phyloP scores from a whole-genome alignment of 1,284 basidiomycete genomes.

The Sanguinoderma infundibulare region DNA sequence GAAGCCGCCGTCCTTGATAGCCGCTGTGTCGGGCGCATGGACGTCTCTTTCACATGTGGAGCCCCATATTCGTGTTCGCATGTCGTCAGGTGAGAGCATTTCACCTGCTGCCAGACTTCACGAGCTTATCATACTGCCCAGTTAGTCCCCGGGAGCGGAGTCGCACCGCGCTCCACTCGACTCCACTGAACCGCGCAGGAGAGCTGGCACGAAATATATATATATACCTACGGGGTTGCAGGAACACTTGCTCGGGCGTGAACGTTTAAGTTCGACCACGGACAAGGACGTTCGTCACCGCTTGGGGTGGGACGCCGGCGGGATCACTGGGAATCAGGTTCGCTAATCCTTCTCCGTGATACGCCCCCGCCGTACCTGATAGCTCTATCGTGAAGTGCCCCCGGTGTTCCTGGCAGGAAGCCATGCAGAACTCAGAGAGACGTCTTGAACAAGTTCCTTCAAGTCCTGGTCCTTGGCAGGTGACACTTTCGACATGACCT shows the following conservation, averaged over 20 bases:
- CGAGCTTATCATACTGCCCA: background rate
- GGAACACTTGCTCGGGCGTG: background rate
- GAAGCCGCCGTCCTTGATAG: slow-evolving; percentile 2
- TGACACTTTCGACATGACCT: background rate
- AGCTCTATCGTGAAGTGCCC: background rate
- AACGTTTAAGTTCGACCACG: background rate
- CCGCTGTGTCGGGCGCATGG: slow-evolving; percentile 11
- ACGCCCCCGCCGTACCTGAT: background rate
- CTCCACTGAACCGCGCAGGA: background rate
- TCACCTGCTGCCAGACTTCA: background rate
- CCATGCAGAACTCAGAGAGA: background rate
- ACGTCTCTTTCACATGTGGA: slow-evolving; percentile 9
- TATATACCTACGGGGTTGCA: background rate
- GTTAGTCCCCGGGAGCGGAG: background rate
- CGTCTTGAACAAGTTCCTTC: background rate
- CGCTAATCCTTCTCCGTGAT: background rate
- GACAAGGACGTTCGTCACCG: no score
- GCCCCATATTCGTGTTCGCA: background rate
- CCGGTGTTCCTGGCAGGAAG: background rate
- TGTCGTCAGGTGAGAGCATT: slow-evolving; percentile 5
- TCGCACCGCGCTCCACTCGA: background rate
- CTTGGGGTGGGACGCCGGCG: no score
- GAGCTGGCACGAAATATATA: background rate
- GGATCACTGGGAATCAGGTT: no score
- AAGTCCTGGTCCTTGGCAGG: background rate